Base-by-base conservation (phyloP, 2,329 filamentous ascomycete species). In the Epichloe festucae region DNA sequence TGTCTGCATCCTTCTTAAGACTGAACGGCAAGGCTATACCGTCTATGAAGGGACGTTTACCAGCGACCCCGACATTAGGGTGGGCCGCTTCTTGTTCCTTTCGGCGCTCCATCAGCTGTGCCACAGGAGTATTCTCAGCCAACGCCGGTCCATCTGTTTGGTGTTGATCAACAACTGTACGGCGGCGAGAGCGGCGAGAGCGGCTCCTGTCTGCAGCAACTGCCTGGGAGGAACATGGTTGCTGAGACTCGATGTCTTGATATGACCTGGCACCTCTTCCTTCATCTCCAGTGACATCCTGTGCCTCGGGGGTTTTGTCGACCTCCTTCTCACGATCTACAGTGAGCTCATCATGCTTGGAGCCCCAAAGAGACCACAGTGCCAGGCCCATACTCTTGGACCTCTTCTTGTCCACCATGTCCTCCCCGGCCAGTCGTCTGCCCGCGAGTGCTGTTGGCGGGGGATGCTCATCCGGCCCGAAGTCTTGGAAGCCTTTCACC, bases 291-390 rank as follows among this genome's bases (percentile, higher is more conserved):
- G 65, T 69, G 1, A 70, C 68, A 43, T 62, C 57, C 27, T 60
- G 57, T 1, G 57, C 52, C 17, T 61, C 62, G 2, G 63, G 60
- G 27, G 65, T 59, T 52, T 68, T 66, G 2, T 74, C 72, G 1
- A 74, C 74, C 56, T 75, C 73, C 49, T 76, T 65, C 62, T 83
- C 79, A 3, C 79, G 71, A 46, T 73, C 70, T 3, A 94, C 75
- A 0, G 85, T 86, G 55, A 75, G 75, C 65, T 91, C 79, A 63
- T 97, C 93, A 62, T 96, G 89, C 63, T 87, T 94, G 45, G 85
- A 90, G 14, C 88, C 89, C 86, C 89, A 94, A 1, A 84, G 73
- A 48, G 82, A 86, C 91, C 91, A 97, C 57, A 96, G 70, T 2
- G 83, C 80, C 65, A 96, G 73, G 7, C 85, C 87, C 67, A 85